phyloP scores from a whole-genome alignment of 1,284 basidiomycete genomes.

The Somion occarium region DNA sequence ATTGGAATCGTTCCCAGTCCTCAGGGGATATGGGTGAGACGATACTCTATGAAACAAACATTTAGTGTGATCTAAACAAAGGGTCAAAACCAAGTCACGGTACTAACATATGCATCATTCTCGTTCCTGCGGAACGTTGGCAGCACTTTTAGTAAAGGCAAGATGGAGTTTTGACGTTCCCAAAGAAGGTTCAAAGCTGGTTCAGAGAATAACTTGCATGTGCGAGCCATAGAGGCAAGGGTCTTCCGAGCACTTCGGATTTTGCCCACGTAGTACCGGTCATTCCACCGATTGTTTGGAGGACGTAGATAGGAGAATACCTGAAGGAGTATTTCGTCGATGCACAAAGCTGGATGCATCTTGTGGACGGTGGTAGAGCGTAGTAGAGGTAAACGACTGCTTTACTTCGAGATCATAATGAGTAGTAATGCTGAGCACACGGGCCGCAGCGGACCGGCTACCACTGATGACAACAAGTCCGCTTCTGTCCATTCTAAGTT shows the following conservation, averaged over 20 bases:
- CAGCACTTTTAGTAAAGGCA: slow-evolving; percentile 7
- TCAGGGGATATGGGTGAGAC: slow-evolving; percentile 1
- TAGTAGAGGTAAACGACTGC: too few relatives aligned
- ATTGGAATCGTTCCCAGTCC: slow-evolving; percentile 6
- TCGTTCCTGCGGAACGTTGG: neutral
- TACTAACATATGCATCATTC: slow-evolving; percentile 5
- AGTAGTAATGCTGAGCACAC: too few relatives aligned
- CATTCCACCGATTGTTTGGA: neutral
- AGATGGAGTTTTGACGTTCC: slow-evolving; percentile 11
- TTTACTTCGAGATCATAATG: too few relatives aligned
- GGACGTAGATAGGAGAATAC: neutral
- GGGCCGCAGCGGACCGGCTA: neutral
- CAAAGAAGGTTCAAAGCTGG: slow-evolving; percentile 25
- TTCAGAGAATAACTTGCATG: slow-evolving; percentile 24
- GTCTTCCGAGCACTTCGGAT: slow-evolving; percentile 11
- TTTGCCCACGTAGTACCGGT: neutral
- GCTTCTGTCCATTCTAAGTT: too few relatives aligned
- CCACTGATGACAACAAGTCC: too few relatives aligned
- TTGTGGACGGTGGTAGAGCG: too few relatives aligned
- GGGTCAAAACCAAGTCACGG: neutral
- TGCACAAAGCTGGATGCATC: slow-evolving; percentile 9
- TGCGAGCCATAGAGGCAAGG: slow-evolving; percentile 21
- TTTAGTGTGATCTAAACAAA: neutral
- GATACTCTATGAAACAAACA: neutral
- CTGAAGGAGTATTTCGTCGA: slow-evolving; percentile 11